A percentile compares a stretch with the other conserved stretches of the same genome.
Conservation (phyloP, 208 protist genomes). For the Acanthamoeba sp. region DNA sequence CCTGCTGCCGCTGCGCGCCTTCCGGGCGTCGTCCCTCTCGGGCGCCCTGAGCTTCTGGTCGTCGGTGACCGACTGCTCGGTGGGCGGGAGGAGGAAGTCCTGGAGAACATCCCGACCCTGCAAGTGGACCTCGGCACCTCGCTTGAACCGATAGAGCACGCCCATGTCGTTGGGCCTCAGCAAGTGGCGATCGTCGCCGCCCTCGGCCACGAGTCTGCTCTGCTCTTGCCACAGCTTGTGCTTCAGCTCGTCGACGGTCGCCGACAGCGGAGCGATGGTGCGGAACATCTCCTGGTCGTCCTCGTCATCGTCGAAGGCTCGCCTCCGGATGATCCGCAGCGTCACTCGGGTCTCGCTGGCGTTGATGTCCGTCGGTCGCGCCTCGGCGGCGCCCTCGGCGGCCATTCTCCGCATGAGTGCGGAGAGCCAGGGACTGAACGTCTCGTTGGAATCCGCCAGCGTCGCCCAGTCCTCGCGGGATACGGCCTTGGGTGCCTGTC, state of each 20-base stretch:
- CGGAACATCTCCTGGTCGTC: slow-evolving; percentile 24
- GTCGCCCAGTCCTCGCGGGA: not conserved
- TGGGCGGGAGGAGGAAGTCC: slow-evolving; percentile 29
- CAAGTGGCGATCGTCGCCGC: not conserved
- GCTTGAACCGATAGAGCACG: slow-evolving; percentile 14
- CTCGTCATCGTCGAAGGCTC: not conserved
- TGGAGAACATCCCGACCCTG: not conserved
- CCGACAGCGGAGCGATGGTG: slow-evolving; percentile 32
- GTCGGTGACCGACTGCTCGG: not conserved
- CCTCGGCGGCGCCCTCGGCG: not conserved
- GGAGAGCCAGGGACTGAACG: slow-evolving; percentile 23
- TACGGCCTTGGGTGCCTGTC: not conserved
- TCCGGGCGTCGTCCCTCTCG: not conserved
- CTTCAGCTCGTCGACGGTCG: slow-evolving; percentile 48
- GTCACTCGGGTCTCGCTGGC: not conserved
- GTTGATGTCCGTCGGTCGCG: not conserved
- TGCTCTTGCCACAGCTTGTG: slow-evolving; percentile 70
- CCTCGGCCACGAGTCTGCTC: not conserved
- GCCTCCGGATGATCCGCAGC: slow-evolving; percentile 2
- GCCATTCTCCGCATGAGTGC: not conserved
- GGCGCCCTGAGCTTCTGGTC: not conserved
- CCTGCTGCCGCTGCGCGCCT: not conserved
- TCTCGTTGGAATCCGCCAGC: not conserved
- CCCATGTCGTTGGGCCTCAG: slow-evolving; percentile 60
- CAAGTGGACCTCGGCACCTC: not conserved